phyloP scores from a whole-genome alignment of 2,329 filamentous ascomycete genomes.

The Fusarium bulbicola region DNA sequence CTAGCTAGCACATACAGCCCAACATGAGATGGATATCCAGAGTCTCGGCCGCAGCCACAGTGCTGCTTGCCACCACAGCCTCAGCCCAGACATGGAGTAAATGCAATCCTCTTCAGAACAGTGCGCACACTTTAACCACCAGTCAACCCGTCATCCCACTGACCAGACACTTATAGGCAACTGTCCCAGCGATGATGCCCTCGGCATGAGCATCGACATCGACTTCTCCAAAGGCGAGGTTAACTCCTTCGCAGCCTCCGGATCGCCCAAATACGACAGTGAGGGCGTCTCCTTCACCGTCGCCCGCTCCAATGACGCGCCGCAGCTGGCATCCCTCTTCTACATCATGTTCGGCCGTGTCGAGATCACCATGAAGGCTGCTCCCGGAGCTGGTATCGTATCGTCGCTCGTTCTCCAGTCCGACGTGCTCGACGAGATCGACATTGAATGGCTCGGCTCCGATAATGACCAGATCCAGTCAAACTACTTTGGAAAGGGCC shows the following conservation, averaged over 20 bases:
- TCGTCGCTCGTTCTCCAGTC: conserved; percentile 92
- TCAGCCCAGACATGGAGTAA: conserved; percentile 53
- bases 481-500: conserved; percentile 97
- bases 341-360: conserved; percentile 99
- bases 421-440: conserved; percentile 93
- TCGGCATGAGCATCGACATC: conserved; percentile 83
- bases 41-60: conserved; percentile 31
- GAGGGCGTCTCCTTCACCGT: conserved; percentile 88
- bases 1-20: conserved; percentile 4
- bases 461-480: conserved; percentile 83
- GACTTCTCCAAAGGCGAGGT: conserved; percentile 84
- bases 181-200: conserved; percentile 80
- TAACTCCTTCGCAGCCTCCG: conserved; percentile 78
- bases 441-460: conserved; percentile 94
- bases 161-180: conserved; percentile 49
- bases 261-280: conserved; percentile 75
- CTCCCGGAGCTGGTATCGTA: conserved; percentile 90
- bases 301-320: conserved; percentile 79
- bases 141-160: neutral
- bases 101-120: conserved; percentile 51
- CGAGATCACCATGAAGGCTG: conserved; percentile 84
- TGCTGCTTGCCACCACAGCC: conserved; percentile 39
- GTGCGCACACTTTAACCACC: conserved; percentile 39
- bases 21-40: conserved; percentile 39
- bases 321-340: conserved; percentile 88